Conservation (phyloP, 2,329 filamentous ascomycete genomes). For the Remersonia thermophila region DNA sequence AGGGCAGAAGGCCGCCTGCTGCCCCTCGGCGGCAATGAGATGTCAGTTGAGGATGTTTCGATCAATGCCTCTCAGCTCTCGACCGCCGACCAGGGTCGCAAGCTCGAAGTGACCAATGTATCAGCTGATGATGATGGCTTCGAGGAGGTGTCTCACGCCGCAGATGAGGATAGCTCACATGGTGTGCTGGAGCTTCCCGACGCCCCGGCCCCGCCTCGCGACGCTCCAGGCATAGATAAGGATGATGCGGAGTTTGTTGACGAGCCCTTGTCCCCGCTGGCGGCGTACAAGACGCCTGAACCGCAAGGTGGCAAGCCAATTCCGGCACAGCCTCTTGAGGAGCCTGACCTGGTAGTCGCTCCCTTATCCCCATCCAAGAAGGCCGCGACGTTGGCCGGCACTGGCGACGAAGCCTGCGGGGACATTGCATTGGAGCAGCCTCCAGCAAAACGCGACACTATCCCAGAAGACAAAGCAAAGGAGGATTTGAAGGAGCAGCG, state of each 20-base stretch:
- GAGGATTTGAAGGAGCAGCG: neutral
- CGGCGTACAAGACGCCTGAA: constrained; percentile 21
- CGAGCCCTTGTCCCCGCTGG: constrained; percentile 60
- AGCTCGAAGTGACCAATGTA: constrained; percentile 65
- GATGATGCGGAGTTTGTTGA: constrained; percentile 68
- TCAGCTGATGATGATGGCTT: constrained; percentile 78
- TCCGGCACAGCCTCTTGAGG: constrained; percentile 32
- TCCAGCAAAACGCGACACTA: too few species aligned
- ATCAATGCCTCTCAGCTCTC: constrained; percentile 42
- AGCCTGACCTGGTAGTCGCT: constrained; percentile 43
- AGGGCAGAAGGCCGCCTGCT: constrained; percentile 65
- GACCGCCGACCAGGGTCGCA: constrained; percentile 51
- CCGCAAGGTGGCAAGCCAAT: constrained; percentile 20
- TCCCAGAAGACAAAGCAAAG: neutral
- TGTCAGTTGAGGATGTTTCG: constrained; percentile 49
- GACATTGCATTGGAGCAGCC: neutral
- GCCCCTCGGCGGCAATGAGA: constrained; percentile 28
- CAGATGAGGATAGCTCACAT: constrained; percentile 61
- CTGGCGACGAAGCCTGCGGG: neutral
- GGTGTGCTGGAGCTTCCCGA: constrained; percentile 45
- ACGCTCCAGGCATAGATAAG: constrained; percentile 29
- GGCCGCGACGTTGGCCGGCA: constrained; percentile 2
- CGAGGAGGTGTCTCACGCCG: constrained; percentile 66
- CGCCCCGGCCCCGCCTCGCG: constrained; percentile 14
- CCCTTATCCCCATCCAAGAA: constrained; percentile 44